Percentiles rank a stretch among this genome's conserved stretches.
Conservation (phyloP, 1,139 yeast species). For the Barnettozyma hawaiiensis region DNA sequence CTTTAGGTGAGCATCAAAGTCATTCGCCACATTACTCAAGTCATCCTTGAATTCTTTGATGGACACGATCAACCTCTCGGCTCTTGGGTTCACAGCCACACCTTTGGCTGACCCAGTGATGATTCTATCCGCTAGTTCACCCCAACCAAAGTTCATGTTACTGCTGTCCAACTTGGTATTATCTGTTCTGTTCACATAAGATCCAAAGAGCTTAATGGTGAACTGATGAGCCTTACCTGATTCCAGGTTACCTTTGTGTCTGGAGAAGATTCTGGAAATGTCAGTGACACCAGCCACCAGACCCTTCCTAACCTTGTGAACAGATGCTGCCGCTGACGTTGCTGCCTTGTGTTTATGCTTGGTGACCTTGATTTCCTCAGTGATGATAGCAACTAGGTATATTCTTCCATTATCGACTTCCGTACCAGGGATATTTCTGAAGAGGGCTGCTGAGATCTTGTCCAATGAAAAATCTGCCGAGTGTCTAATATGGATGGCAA, state of each 20-base stretch:
- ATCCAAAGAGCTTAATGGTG: conserved; percentile 66
- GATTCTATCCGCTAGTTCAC: conserved; percentile 75
- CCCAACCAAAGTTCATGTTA: conserved; percentile 75
- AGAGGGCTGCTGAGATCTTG: conserved; percentile 71
- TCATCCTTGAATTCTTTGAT: conserved; percentile 69
- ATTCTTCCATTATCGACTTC: conserved; percentile 59
- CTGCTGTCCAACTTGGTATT: conserved; percentile 27
- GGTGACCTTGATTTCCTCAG: conserved; percentile 48
- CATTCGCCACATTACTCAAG: conserved; percentile 34
- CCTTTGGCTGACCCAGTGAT: conserved; percentile 74
- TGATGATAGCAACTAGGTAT: conserved; percentile 61
- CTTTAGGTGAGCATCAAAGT: conserved; percentile 35
- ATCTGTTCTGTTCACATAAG: conserved; percentile 40
- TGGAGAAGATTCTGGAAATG: conserved; percentile 71
- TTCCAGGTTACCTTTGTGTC: conserved; percentile 51
- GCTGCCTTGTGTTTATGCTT: too few species aligned
- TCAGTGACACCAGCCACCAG: conserved; percentile 89
- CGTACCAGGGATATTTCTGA: conserved; percentile 70
- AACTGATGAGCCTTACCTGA: conserved; percentile 68
- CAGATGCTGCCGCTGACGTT: conserved; percentile 6
- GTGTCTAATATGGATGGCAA: conserved; percentile 58
- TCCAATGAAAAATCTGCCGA: conserved; percentile 59
- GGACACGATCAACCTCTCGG: conserved; percentile 63
- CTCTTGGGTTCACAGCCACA: conserved; percentile 77
- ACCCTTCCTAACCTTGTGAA: conserved; percentile 52